These are phyloP conservation scores for Aspergillus saccharolyticus DNA, from an alignment of 495 filamentous ascomycete species.

Conservation along the genomic window DNA sequence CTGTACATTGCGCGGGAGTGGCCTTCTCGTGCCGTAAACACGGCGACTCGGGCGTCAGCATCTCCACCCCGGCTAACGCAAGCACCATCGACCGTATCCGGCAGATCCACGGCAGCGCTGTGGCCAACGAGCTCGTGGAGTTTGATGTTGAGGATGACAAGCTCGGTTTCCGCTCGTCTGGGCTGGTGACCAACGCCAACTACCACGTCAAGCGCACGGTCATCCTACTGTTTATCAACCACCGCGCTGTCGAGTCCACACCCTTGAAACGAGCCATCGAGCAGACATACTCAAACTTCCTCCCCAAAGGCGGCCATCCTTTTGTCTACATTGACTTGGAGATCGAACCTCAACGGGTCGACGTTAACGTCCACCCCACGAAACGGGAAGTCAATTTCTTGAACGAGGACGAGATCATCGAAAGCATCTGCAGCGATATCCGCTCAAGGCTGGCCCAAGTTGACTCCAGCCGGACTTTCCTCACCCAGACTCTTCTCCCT, in stretches of 20 bases:
- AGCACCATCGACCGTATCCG: slow-evolving; percentile 77
- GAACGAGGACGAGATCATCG: slow-evolving; percentile 95
- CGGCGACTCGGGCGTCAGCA: slow-evolving; percentile 75
- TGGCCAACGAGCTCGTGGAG: slow-evolving; percentile 85
- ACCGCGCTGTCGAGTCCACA: slow-evolving; percentile 91
- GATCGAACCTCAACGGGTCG: slow-evolving; percentile 87
- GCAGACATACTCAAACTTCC: slow-evolving; percentile 81
- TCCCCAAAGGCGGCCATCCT: slow-evolving; percentile 93
- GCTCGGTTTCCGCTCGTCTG: slow-evolving; percentile 77
- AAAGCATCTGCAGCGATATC: slow-evolving; percentile 78
- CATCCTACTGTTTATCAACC: slow-evolving; percentile 93
- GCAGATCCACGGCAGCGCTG: slow-evolving; percentile 77
- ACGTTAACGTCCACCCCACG: slow-evolving; percentile 97
- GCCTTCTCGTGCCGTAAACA: slow-evolving; percentile 96
- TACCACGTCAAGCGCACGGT: slow-evolving; percentile 90
- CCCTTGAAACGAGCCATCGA: slow-evolving; percentile 86
- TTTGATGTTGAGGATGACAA: slow-evolving; percentile 68
- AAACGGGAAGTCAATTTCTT: slow-evolving; percentile 98
- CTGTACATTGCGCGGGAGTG: slow-evolving; percentile 87
- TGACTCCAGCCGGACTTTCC: slow-evolving; percentile 90
- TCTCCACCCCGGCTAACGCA: slow-evolving; percentile 69
- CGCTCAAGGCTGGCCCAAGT: slow-evolving; percentile 76
- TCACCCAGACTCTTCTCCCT: slow-evolving; percentile 86
- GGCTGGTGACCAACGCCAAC: slow-evolving; percentile 88
- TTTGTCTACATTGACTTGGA: slow-evolving; percentile 91